Evolutionary conservation across 169 alveolate species (phyloP), one percentile per base, ranked within the genome.

Genomic region (Plasmodium sp.): DNA sequence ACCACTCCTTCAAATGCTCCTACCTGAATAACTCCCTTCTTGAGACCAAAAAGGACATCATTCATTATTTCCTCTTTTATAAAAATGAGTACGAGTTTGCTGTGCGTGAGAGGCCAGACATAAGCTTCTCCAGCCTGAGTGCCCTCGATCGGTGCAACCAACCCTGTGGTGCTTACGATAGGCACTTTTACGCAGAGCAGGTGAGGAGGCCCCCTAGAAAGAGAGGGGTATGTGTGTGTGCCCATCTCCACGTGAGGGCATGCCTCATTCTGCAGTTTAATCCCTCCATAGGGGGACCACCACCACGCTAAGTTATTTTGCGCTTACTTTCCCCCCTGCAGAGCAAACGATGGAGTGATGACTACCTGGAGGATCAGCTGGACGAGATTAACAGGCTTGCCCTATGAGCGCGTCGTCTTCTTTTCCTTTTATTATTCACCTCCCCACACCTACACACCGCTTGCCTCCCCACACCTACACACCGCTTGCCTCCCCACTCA

Each of bases 61-160:
- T 90, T n/a, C 83, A 81, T 36, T 90, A 90, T 67, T 90, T 90
- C 75, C 51, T 90, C 36, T 90, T 41, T 81, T 90, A 90, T 36
- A 90, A 90, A 81, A 90, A 90, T 80, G 31, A 27, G 43, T 90
- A 90, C 73, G 91, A 79, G 51, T 90, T 58, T 56, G 9, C 48
- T 27, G 5, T 48, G 3, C 71, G 67, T 43, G 94, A 90, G 5
- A 79, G 94, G 67, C 92, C 94, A 0, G 94, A 90, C 36, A 90
- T 90, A 56, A 90, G 94, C 27, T 90, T 67, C 41, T 90, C 94
- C 79, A 90, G 94, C 31, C 43, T 90, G n/a, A 14, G 58, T 67
- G 83, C 71, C n/a, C 81, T 90, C 6, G 94, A 90, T 9, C 81
- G 83, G 31, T 90, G 34, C 51, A 90, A 90, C 31, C 94, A 90